A percentile compares a stretch with the other conserved stretches of the same genome.
These are phyloP conservation scores for Trichoderma oligosporum DNA, from an alignment of 2,329 filamentous ascomycete genomes.

Conservation along the genomic window DNA sequence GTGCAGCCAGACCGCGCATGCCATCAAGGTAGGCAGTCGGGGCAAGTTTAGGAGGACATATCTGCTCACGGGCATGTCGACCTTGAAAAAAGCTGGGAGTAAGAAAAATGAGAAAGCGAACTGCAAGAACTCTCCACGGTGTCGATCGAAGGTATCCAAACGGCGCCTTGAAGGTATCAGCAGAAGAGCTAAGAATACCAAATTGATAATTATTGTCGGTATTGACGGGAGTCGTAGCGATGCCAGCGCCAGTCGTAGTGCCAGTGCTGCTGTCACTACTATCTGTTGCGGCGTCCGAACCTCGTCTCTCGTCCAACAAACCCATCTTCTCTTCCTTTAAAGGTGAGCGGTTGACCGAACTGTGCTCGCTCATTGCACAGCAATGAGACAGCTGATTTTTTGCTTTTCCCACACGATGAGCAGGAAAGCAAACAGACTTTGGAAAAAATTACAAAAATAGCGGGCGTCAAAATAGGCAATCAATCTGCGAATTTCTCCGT, in stretches of 20 bases:
- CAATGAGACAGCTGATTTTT: slow-evolving; percentile 18
- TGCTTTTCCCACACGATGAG: background rate
- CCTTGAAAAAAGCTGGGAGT: slow-evolving; percentile 52
- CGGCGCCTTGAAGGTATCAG: slow-evolving; percentile 27
- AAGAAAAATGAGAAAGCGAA: slow-evolving; percentile 43
- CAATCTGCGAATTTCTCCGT: background rate
- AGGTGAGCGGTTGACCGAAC: slow-evolving; percentile 33
- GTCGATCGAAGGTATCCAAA: slow-evolving; percentile 31
- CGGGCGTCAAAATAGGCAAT: background rate
- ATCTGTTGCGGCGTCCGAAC: slow-evolving; percentile 45
- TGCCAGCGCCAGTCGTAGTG: slow-evolving; percentile 8
- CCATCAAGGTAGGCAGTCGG: slow-evolving; percentile 58
- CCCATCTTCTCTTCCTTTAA: slow-evolving; percentile 44
- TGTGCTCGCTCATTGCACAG: slow-evolving; percentile 42
- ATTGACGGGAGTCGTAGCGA: background rate
- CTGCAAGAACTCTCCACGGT: slow-evolving; percentile 37
- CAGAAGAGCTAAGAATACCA: slow-evolving; percentile 26
- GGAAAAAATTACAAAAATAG: background rate
- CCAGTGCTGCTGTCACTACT: slow-evolving; percentile 27
- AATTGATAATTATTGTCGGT: slow-evolving; percentile 32
- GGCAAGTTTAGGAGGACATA: slow-evolving; percentile 40
- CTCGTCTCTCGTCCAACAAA: slow-evolving; percentile 42
- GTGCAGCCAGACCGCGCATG: slow-evolving; percentile 53
- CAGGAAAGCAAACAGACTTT: background rate
- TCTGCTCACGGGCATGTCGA: slow-evolving; percentile 40